Percentiles rank a stretch among this genome's conserved stretches.
Evolutionary conservation across 768 basidiomycete genomes (phyloP).

Genomic region (Lactarius hatsudake): DNA sequence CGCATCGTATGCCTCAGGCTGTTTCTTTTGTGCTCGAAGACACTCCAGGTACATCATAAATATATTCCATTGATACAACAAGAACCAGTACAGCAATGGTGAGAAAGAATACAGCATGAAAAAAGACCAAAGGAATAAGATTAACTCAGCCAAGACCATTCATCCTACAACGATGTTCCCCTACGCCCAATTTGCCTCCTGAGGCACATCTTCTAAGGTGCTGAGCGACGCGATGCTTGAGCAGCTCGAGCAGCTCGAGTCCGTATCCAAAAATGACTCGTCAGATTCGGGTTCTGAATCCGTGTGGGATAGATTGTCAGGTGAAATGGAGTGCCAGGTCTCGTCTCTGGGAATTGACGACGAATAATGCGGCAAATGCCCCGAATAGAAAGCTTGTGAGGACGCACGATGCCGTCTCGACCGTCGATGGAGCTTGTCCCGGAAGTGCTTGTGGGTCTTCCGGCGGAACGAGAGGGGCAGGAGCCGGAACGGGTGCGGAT

Average conservation of each 20-base stretch:
- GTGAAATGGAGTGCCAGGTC: conserved; percentile 27
- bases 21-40: neutral
- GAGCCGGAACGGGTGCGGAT: conserved; percentile 16
- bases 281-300: conserved; percentile 20
- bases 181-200: conserved; percentile 2
- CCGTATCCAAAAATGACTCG: conserved; percentile 7
- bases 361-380: conserved; percentile 48
- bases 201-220: conserved; percentile 20
- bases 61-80: conserved; percentile 23
- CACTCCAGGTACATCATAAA: conserved; percentile 1
- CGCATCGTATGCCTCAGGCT: no score
- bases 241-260: conserved; percentile 27
- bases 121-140: conserved; percentile 10
- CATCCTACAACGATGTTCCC: neutral
- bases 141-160: conserved; percentile 5
- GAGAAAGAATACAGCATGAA: conserved; percentile 13
- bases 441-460: conserved; percentile 16
- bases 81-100: neutral
- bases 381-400: conserved; percentile 61
- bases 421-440: conserved; percentile 25
- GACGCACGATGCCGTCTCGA: conserved; percentile 44
- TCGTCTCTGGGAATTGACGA: conserved; percentile 29
- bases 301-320: conserved; percentile 11
- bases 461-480: conserved; percentile 28
- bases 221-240: conserved; percentile 28